Base-by-base conservation (phyloP, 345 rosid species). In the Gossypium stocksii region DNA sequence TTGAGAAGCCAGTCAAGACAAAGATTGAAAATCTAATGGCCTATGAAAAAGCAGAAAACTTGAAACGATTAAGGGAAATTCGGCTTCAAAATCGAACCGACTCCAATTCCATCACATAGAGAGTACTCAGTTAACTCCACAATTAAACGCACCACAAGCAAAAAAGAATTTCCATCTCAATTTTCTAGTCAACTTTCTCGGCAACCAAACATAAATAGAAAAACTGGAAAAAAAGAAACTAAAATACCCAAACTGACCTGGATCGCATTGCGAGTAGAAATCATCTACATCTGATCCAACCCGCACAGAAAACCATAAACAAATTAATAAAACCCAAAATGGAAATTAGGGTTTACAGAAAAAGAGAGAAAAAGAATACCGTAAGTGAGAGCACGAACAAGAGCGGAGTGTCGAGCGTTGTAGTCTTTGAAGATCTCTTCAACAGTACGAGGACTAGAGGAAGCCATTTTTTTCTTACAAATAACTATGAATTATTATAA, bases 371-470 rank as follows among this genome's bases (percentile, higher is more conserved):
- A 22, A 59, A 22, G 22, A 9, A 16, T 68, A 96, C 98, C 98
- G 81, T 74, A 77, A 74, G 94, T 91, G 72, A 96, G 93, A 81
- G 99, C 99, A 66, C 95, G 94, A 70, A 93, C 91, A 57, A 96
- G 92, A 73, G 86, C 98, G 34, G 87, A 22, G 77, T 97, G 93
- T 57, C 99, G 96, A 74, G 94, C 81, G 74, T 62, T 79, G 69
- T 78, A 89, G 79, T 92, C 97, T 49, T 89, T 90, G 79, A 89
- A 85, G 88, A 92, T 92, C 82, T 85, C 97, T 85, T 92, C 93
- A 15, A 92, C 91, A 44, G 89, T 79, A 52, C 93, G 87, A 78
- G 93, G 93, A 80, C 84, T 87, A 27, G 60, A 56, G 60, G 60
- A 56, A 56, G 81, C 83, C 10, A 79, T 74, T 56, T 22, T 20